phyloP scores from a whole-genome alignment of 495 filamentous ascomycete species.

The Xylaria telfairii region DNA sequence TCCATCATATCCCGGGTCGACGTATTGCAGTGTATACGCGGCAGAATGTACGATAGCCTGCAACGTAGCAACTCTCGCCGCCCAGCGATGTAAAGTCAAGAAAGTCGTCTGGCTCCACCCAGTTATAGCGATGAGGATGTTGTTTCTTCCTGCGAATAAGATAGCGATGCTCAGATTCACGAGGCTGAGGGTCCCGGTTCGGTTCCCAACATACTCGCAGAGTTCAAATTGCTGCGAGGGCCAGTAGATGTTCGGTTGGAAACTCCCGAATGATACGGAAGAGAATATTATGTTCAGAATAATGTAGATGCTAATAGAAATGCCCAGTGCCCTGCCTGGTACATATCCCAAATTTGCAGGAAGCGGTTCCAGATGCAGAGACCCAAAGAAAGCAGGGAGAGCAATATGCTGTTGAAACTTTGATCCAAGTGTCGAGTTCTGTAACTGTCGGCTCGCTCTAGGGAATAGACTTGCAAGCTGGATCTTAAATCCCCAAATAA shows the following conservation, averaged over 20 bases:
- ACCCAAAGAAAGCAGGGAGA: constrained; percentile 18
- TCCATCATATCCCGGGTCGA: constrained; percentile 15
- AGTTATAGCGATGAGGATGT: constrained; percentile 53
- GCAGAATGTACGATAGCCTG: constrained; percentile 47
- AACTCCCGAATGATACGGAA: constrained; percentile 38
- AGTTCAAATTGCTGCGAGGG: constrained; percentile 36
- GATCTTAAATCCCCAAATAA: constrained; percentile 7
- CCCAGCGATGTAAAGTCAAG: constrained; percentile 55
- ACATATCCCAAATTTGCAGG: constrained; percentile 38
- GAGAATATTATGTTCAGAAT: constrained; percentile 50
- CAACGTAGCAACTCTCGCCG: constrained; percentile 46
- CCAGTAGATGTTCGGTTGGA: constrained; percentile 40
- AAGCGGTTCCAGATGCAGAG: constrained; percentile 27
- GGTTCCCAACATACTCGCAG: constrained; percentile 46
- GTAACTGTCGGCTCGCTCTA: background rate
- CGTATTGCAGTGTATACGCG: constrained; percentile 13
- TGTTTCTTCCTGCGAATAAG: constrained; percentile 51
- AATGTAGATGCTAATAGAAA: constrained; percentile 47
- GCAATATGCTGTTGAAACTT: constrained; percentile 15
- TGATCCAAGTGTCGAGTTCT: background rate
- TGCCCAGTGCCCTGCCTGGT: constrained; percentile 48
- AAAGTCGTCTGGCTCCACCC: constrained; percentile 56
- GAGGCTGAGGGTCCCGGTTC: constrained; percentile 46
- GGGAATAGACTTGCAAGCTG: constrained; percentile 13
- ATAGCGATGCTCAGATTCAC: constrained; percentile 43